Evolutionary conservation across 2,329 filamentous ascomycete species (phyloP), one percentile per base, ranked within the genome.

Genomic region (Claviceps purpurea): DNA sequence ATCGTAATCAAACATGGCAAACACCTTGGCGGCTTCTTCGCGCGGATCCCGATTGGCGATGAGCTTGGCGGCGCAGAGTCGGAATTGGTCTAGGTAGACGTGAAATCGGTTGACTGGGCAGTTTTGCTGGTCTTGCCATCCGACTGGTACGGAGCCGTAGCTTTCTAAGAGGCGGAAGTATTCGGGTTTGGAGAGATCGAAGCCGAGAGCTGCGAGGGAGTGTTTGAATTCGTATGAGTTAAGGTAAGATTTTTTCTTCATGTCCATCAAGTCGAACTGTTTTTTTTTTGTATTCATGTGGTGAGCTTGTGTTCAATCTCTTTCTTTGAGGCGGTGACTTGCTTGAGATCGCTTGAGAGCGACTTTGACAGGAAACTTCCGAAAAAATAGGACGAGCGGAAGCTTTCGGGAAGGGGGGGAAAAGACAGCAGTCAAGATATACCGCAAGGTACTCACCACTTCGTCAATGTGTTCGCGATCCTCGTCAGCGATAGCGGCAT

Each of bases 191-290:
- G 88, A 79, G 49, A 95, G 76, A 62, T 94, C 89, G 73, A 97
- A 97, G 57, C 93, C 93, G 1, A 98, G 82, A 3, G 93, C 93
- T 66, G 94, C 93, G 62, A 97, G 84, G 55, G 91, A 89, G 71
- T 97, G 93, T 69, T 93, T 91, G 66, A 97, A 87, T 71, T 98
- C 93, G 72, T 97, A 93, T 74, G 95, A 97, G 73, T 97, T 91
- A 64, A 98, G 88, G 68, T 87, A 83, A 47, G 84, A 80, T 72
- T 97, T 90, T 67, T 94, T 91, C 75, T 97, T 91, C 63, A 95
- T 85, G 68, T 97, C 93, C 76, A 98, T 97, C 58, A 97, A 82
- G 56, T 84, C 84, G 70, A 97, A 97, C 86, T 95, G 18, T 18
- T 58, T 43, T 40, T 13, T 50, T 39, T 16, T 24, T 42, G 18